Evolutionary conservation across 129 eudicot genomes (phyloP).

Genomic region (Artemisia argyi): DNA sequence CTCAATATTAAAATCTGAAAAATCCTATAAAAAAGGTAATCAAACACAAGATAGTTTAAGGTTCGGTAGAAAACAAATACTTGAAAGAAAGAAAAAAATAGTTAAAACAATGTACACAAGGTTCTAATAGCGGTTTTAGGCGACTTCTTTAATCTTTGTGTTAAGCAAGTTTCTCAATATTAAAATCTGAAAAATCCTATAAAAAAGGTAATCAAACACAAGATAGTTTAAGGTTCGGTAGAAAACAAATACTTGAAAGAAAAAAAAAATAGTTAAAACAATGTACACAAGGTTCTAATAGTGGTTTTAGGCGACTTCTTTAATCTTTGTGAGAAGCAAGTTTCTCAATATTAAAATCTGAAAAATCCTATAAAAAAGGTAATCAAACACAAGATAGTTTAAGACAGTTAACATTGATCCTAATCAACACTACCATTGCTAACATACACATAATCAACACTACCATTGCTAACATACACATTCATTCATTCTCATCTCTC

Average conservation of each 20-base stretch:
- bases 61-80: too few relatives aligned
- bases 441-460: conserved; percentile 9
- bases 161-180: conserved; percentile 2
- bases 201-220: neutral
- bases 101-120: too few relatives aligned
- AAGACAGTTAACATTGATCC: conserved; percentile 27
- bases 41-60: too few relatives aligned
- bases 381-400: neutral
- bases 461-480: neutral
- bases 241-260: conserved; percentile 4
- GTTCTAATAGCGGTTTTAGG: too few relatives aligned
- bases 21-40: too few relatives aligned
- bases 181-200: neutral
- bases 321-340: too few relatives aligned
- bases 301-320: too few relatives aligned
- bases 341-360: neutral
- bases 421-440: conserved; percentile 30
- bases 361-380: neutral
- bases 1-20: too few relatives aligned
- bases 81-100: too few relatives aligned
- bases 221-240: conserved; percentile 24
- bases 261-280: neutral
- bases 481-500: neutral
- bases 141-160: neutral
- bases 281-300: too few relatives aligned